Base-by-base conservation (phyloP, 345 rosid genomes). In the Diplotaxis tenuifolia region DNA sequence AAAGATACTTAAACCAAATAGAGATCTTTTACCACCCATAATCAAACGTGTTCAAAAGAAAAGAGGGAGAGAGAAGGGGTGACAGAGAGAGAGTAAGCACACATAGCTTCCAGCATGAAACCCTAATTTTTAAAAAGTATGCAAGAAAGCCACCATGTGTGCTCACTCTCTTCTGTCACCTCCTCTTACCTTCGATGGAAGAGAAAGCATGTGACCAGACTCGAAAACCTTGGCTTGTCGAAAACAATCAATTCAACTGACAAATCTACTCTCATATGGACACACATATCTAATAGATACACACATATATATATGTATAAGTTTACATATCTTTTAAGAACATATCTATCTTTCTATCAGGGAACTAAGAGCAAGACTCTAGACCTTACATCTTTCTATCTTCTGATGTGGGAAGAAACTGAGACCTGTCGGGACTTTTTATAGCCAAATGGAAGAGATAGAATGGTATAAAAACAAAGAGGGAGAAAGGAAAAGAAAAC, bases 151-250 rank as follows among this genome's bases (percentile, higher is more conserved):
- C 68, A 77, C 96, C 89, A 83, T 86, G 84, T 82, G 98, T 92
- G 98, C 98, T 92, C 98, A 88, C 98, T 92, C 96, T 92, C 96
- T 92, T 89, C 98, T 92, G 98, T 92, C 98, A 89, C 91, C 96
- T 73, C 89, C 86, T 65, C 80, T 78, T 85, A 83, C 89, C 86
- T 76, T 69, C 18, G 49, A 56, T 29, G 11, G 29, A 12, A 42
- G 49, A 42, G 18, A 40, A 16, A 14, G 11, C 22, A 7, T 14
- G 28, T n/a, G 22, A 65, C 14, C 68, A 31, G 1, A 53, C 38
- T 69, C 21, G 8, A 69, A 42, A n/a, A 31, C 29, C 67, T 31
- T 42, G 19, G 52, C 7, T 67, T 32, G 7, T 50, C 47, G 56
- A 32, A 49, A 19, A 53, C 53, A 7, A 15, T 14, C 59, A 10